Conservation (phyloP, 2,329 filamentous ascomycete genomes). For the Phialophora macrospora region DNA sequence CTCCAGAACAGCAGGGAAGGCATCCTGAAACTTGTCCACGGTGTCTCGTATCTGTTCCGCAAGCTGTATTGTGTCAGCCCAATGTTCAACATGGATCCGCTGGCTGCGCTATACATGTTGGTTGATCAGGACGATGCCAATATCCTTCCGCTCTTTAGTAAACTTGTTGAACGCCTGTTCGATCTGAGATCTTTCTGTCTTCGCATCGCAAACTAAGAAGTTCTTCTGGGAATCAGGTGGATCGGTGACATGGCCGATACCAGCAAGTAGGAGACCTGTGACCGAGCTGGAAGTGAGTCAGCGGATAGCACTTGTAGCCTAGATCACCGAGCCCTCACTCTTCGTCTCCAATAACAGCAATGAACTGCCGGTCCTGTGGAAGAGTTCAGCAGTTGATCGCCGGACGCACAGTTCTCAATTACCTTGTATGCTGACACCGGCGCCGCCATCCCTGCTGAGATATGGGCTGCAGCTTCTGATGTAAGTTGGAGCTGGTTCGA, state of each 20-base stretch:
- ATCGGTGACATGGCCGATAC: constrained; percentile 91
- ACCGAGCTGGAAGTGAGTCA: constrained; percentile 70
- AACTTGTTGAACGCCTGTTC: constrained; percentile 90
- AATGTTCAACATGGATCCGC: neutral
- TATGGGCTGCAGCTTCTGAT: neutral
- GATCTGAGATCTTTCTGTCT: constrained; percentile 87
- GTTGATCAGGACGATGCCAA: constrained; percentile 95
- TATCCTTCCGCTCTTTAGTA: constrained; percentile 89
- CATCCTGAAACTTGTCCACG: constrained; percentile 89
- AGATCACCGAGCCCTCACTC: constrained; percentile 50
- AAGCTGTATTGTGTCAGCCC: constrained; percentile 63
- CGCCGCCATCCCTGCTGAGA: constrained; percentile 59
- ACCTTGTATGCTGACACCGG: constrained; percentile 64
- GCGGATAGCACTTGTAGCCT: constrained; percentile 11
- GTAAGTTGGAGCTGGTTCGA: constrained; percentile 8
- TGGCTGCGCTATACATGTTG: constrained; percentile 73
- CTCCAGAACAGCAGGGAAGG: constrained; percentile 94
- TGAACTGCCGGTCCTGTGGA: constrained; percentile 80
- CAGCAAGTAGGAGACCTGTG: constrained; percentile 90
- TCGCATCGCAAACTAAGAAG: constrained; percentile 93
- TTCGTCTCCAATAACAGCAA: constrained; percentile 98
- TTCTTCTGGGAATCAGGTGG: constrained; percentile 93
- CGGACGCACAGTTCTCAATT: constrained; percentile 20
- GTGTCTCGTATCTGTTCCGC: constrained; percentile 90
- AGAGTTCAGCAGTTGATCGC: neutral